Evolutionary conservation across 78 protist genomes (phyloP).

Genomic region (Dictyostelium capitatum): DNA sequence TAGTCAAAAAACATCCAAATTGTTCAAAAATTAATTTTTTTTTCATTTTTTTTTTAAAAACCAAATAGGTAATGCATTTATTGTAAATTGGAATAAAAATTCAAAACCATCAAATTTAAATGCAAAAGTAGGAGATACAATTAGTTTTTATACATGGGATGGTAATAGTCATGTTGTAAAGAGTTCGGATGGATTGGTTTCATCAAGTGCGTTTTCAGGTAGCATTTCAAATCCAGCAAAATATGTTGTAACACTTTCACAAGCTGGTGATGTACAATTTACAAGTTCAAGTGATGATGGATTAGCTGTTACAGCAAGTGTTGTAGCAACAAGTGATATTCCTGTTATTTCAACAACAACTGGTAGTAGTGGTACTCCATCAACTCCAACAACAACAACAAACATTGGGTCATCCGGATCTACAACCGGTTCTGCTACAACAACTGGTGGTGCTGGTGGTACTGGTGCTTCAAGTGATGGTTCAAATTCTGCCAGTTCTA

Average conservation of each 20-base stretch:
- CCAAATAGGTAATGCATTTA: conserved; percentile 1
- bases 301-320: neutral
- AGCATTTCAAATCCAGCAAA: conserved; percentile 23
- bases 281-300: neutral
- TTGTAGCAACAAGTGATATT: neutral
- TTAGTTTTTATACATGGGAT: conserved; percentile 44
- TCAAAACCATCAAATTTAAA: neutral
- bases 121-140: conserved; percentile 41
- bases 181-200: conserved; percentile 34
- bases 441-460: neutral
- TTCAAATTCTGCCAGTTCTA: neutral
- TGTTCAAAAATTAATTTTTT: conserved; percentile 1
- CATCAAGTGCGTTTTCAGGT: conserved; percentile 10
- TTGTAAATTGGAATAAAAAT: conserved; percentile 60
- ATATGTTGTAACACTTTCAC: neutral
- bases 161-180: conserved; percentile 31
- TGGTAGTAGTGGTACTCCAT: neutral
- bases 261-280: neutral
- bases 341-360: neutral
- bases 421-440: neutral
- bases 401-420: neutral
- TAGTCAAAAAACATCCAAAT: no score
- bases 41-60: neutral
- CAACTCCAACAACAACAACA: conserved; percentile 20
- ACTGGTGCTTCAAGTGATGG: neutral